phyloP scores from a whole-genome alignment of 1,284 basidiomycete species.

The Bondarzewia mesenterica region DNA sequence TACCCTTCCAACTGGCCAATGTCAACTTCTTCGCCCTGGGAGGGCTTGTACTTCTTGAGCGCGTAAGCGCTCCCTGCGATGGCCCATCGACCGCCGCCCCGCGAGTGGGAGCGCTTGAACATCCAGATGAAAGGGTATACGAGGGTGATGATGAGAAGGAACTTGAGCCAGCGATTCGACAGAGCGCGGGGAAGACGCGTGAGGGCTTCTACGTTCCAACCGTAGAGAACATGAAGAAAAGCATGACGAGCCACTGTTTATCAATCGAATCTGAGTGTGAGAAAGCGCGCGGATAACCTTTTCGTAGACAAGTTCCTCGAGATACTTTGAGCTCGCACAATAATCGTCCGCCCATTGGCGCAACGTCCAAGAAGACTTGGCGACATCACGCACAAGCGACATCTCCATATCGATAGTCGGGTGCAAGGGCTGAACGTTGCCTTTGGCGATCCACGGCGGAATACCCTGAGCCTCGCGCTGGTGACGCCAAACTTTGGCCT shows the following conservation, averaged over 20 bases:
- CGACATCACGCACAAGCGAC: constrained; percentile 11
- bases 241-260: no score
- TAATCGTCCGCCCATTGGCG: constrained; percentile 69
- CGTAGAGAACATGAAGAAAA: constrained; percentile 43
- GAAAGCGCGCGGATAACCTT: constrained; percentile 28
- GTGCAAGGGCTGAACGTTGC: not conserved
- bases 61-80: constrained; percentile 65
- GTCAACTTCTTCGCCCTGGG: constrained; percentile 6
- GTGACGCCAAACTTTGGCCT: not conserved
- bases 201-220: constrained; percentile 60
- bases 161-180: constrained; percentile 57
- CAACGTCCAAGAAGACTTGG: constrained; percentile 44
- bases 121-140: constrained; percentile 72
- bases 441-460: constrained; percentile 10
- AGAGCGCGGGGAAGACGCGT: constrained; percentile 53
- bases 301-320: constrained; percentile 60
- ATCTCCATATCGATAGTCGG: not conserved
- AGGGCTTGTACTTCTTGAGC: constrained; percentile 37
- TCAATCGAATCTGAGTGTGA: no score
- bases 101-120: constrained; percentile 50
- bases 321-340: constrained; percentile 44
- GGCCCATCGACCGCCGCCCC: constrained; percentile 59
- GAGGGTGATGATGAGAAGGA: constrained; percentile 53
- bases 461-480: constrained; percentile 5
- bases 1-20: constrained; percentile 6